Percentiles rank a stretch among this genome's conserved stretches.
phyloP scores from a whole-genome alignment of 345 rosid genomes.

The Hibiscus mutabilis region DNA sequence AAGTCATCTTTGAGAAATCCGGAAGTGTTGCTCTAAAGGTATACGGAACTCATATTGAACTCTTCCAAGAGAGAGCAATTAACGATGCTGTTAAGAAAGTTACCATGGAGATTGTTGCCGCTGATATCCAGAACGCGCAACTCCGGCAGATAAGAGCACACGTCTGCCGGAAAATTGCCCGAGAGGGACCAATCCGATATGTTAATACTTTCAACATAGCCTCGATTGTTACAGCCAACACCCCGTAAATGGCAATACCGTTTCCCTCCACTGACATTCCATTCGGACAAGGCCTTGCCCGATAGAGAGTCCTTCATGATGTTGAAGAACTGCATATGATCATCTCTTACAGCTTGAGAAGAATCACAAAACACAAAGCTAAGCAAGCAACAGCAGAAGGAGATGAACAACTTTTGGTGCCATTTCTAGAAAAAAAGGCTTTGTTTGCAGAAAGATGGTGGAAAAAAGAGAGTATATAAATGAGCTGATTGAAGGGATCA shows the following conservation, averaged over 20 bases:
- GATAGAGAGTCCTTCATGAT: conserved; percentile 50
- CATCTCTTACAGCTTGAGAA: conserved; percentile 18
- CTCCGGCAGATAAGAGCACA: conserved; percentile 70
- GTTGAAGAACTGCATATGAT: conserved; percentile 57
- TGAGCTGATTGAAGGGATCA: no score
- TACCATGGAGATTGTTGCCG: conserved; percentile 44
- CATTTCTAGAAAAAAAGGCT: conserved; percentile 27
- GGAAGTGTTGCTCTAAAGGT: conserved; percentile 50
- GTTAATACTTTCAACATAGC: conserved; percentile 53
- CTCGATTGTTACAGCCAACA: conserved; percentile 51
- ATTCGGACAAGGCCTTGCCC: conserved; percentile 44
- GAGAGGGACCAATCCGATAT: conserved; percentile 46
- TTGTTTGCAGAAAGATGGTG: conserved; percentile 33
- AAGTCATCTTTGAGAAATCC: conserved; percentile 46
- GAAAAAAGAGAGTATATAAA: conserved; percentile 34
- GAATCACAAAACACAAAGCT: conserved; percentile 18
- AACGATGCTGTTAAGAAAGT: conserved; percentile 43
- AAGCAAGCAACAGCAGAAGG: conserved; percentile 28
- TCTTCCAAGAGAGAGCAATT: conserved; percentile 66
- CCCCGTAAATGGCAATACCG: conserved; percentile 63
- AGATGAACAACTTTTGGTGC: conserved; percentile 21
- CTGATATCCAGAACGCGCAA: conserved; percentile 59
- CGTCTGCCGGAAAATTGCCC: conserved; percentile 52
- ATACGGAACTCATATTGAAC: conserved; percentile 33
- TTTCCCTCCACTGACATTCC: conserved; percentile 40